Conservation (phyloP, 2,329 filamentous ascomycete genomes). For the Alternaria brassicicola region DNA sequence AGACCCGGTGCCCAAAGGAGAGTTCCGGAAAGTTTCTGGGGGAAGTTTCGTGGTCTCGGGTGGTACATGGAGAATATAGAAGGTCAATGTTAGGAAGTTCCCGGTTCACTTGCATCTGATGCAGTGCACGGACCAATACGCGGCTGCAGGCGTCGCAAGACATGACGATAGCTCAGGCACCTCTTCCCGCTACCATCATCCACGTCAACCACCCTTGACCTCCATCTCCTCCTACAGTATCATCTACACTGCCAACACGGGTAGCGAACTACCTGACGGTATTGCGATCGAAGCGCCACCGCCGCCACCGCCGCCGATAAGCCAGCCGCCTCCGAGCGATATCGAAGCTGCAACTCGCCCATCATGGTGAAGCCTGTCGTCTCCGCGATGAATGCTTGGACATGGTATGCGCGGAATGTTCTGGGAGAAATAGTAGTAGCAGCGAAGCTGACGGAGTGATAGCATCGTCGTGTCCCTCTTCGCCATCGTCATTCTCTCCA, state of each 20-base stretch:
- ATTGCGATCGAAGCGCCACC: slow-evolving; percentile 13
- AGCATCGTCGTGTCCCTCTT: slow-evolving; percentile 75
- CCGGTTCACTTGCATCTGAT: neutral
- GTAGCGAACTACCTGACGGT: neutral
- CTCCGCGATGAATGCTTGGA: slow-evolving; percentile 90
- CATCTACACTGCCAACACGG: neutral
- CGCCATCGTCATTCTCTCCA: slow-evolving; percentile 68
- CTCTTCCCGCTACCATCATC: slow-evolving; percentile 10
- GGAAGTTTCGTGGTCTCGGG: neutral
- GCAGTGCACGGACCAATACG: slow-evolving; percentile 5
- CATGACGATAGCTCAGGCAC: slow-evolving; percentile 18
- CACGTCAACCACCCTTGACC: neutral
- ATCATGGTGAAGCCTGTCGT: slow-evolving; percentile 97
- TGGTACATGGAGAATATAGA: neutral
- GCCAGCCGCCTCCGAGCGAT: slow-evolving; percentile 17
- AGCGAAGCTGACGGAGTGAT: slow-evolving; percentile 23
- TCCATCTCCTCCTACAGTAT: neutral
- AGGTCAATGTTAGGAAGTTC: neutral
- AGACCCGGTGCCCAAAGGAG: too few relatives aligned
- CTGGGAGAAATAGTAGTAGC: neutral
- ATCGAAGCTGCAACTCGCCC: slow-evolving; percentile 22
- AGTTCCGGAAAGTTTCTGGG: too few relatives aligned
- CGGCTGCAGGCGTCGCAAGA: slow-evolving; percentile 17
- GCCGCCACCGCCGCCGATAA: slow-evolving; percentile 16
- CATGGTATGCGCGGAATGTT: slow-evolving; percentile 69